These are phyloP conservation scores for Phoma sp. DNA, from an alignment of 2,329 filamentous ascomycete species.

Conservation along the genomic window DNA sequence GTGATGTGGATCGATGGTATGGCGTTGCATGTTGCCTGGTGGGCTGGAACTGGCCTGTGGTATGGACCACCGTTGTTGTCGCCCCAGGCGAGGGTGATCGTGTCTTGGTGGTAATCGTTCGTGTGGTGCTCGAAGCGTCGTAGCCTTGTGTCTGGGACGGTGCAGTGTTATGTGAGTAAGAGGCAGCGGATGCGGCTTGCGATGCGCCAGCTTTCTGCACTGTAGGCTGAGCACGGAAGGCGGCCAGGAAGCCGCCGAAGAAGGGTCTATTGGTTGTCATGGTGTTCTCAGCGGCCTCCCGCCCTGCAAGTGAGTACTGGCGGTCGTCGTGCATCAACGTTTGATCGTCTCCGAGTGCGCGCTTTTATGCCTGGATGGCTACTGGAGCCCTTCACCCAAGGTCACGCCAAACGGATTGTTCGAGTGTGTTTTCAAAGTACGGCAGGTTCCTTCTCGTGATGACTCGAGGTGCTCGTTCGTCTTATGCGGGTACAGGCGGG, in stretches of 20 bases:
- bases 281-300: conserved; percentile 30
- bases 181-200: conserved; percentile 45
- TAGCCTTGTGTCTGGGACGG: conserved; percentile 50
- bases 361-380: neutral
- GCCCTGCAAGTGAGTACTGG: conserved; percentile 29
- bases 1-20: conserved; percentile 49
- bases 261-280: conserved; percentile 73
- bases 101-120: conserved; percentile 48
- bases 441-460: neutral
- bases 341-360: conserved; percentile 12
- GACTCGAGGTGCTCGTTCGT: conserved; percentile 4
- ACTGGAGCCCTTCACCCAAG: neutral
- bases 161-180: conserved; percentile 44
- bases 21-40: conserved; percentile 51
- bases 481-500: conserved; percentile 14
- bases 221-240: conserved; percentile 70
- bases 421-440: neutral
- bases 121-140: conserved; percentile 50
- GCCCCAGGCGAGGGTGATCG: conserved; percentile 42
- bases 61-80: conserved; percentile 50
- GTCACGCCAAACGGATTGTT: neutral
- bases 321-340: conserved; percentile 40
- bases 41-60: conserved; percentile 50
- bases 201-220: conserved; percentile 64
- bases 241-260: conserved; percentile 71